Base-by-base conservation (phyloP, 805 yeast genomes). In the Barnettozyma botsteinii region DNA sequence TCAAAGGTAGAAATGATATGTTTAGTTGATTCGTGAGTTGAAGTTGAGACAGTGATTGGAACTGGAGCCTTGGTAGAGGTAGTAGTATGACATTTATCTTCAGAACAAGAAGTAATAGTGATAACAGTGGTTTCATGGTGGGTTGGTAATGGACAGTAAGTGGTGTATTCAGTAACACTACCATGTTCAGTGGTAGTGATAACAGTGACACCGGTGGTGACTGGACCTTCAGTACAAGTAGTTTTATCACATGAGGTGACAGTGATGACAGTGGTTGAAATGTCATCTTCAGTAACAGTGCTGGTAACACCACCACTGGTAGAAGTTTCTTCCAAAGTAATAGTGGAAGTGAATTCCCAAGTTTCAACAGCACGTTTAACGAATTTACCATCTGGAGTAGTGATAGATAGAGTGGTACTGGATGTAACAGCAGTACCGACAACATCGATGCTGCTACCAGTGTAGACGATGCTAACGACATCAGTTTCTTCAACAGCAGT, bases 401-500 rank as follows among this genome's bases (percentile, higher is more conserved):
- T 25, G 13, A 14, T 13, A 8, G 20, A 8, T 9, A 36, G 19
- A 18, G 20, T 14, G n/a, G 14, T 30, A 11, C 15, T 15, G 12
- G 36, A 15, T 15, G 23, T 17, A 22, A 30, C 14, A 12, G 35
- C 12, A 28, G 17, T 24, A 33, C 35, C 35, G 4, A 24, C 21
- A 18, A 18, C 14, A 9, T 14, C 6, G 17, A 24, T 11, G 17
- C 18, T 30, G 5, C 35, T 15, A 11, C 25, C 33, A 18, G 31
- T 29, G 27, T 36, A 32, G 13, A 18, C 37, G 7, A 40, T 15
- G 11, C 20, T 13, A 3, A n/a, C 20, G 31, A 41, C 45, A 28
- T 38, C 44, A 33, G 43, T 48, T 43, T 50, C 51, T 18, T 42
- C 46, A 38, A 47, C 37, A 10, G 26, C 15, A 7, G 8, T 20